These are phyloP conservation scores for Fraxinus anomala DNA, from an alignment of 257 asterid genomes.

Conservation along the genomic window DNA sequence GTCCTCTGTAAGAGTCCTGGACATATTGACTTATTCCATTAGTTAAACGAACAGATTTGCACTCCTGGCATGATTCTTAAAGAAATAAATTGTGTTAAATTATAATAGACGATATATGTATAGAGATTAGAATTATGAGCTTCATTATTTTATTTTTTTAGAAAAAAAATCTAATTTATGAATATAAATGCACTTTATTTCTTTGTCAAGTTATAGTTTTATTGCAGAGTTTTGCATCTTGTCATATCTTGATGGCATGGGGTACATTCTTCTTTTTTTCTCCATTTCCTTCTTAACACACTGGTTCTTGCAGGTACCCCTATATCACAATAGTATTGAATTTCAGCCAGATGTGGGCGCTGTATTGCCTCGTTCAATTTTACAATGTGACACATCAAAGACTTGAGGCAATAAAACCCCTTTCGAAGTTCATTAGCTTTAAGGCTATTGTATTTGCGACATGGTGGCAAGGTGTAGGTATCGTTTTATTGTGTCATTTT, in stretches of 20 bases:
- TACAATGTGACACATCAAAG: slow-evolving; percentile 76
- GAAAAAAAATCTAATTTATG: neutral
- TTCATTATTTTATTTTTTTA: neutral
- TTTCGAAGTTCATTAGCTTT: slow-evolving; percentile 93
- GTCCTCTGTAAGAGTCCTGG: neutral
- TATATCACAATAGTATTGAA: slow-evolving; percentile 72
- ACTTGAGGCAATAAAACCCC: slow-evolving; percentile 81
- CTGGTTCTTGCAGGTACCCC: slow-evolving; percentile 67
- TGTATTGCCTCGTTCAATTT: slow-evolving; percentile 84
- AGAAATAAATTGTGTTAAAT: neutral
- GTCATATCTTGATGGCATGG: neutral
- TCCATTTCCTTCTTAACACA: neutral
- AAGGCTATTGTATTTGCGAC: slow-evolving; percentile 97
- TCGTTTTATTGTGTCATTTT: slow-evolving; percentile 63
- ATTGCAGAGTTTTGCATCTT: neutral
- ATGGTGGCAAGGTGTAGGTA: slow-evolving; percentile 99
- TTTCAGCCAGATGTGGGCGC: slow-evolving; percentile 99
- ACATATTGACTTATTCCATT: neutral
- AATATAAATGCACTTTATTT: neutral
- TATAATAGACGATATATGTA: neutral
- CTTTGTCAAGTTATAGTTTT: neutral
- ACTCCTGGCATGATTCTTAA: neutral
- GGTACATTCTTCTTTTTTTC: neutral
- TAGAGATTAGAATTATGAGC: neutral
- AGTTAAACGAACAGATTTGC: neutral